Percentiles rank a stretch among this genome's conserved stretches.
These are phyloP conservation scores for Kazachstania sp. DNA, from an alignment of 1,139 yeast genomes.

Conservation along the genomic window DNA sequence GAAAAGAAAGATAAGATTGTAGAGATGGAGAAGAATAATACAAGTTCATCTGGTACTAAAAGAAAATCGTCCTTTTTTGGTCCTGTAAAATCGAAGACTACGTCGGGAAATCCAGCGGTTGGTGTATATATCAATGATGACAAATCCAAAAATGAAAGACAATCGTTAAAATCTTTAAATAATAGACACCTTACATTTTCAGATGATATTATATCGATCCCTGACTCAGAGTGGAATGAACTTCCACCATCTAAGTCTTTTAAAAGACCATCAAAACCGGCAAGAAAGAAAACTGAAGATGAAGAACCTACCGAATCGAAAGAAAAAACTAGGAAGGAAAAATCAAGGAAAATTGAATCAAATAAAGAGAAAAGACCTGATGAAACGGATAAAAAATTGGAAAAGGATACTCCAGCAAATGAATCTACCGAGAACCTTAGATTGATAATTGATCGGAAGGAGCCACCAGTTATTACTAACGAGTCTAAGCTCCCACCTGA, in stretches of 20 bases:
- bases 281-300: not conserved
- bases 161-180: conserved; percentile 5
- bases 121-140: conserved; percentile 16
- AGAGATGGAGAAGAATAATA: not conserved
- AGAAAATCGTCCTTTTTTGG: conserved; percentile 30
- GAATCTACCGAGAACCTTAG: too few relatives aligned
- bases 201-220: conserved; percentile 14
- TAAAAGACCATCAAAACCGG: not conserved
- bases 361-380: too few relatives aligned
- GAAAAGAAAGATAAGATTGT: conserved; percentile 3
- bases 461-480: too few relatives aligned
- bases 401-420: not conserved
- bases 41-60: conserved; percentile 17
- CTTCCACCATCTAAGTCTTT: conserved; percentile 2
- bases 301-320: not conserved
- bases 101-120: conserved; percentile 6
- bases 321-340: not conserved
- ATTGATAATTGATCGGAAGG: too few relatives aligned
- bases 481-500: too few relatives aligned
- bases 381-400: not conserved
- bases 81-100: conserved; percentile 1
- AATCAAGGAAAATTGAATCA: not conserved
- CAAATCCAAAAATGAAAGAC: conserved; percentile 4
- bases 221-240: not conserved
- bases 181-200: conserved; percentile 17